Percentiles rank a stretch among this genome's conserved stretches.
These are phyloP conservation scores for Aspergillus sp. DNA, from an alignment of 2,329 filamentous ascomycete genomes.

Conservation along the genomic window DNA sequence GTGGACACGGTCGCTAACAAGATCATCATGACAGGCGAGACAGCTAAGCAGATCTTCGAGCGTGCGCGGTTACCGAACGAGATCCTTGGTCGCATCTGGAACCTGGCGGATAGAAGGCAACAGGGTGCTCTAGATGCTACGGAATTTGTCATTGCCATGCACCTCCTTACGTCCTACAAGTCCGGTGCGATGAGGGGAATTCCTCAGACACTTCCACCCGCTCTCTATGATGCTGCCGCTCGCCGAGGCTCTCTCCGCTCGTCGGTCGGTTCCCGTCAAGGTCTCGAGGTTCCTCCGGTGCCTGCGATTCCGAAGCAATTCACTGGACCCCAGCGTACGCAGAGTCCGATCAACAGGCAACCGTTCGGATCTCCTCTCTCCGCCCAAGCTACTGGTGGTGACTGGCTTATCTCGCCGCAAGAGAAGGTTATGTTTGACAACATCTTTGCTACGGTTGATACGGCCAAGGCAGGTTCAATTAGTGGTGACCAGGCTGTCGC, in stretches of 20 bases:
- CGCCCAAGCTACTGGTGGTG: constrained; percentile 59
- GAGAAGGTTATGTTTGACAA: constrained; percentile 89
- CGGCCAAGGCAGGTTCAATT: constrained; percentile 75
- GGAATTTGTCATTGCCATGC: constrained; percentile 98
- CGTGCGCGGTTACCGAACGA: constrained; percentile 89
- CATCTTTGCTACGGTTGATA: constrained; percentile 83
- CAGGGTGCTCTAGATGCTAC: constrained; percentile 81
- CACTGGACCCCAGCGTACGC: constrained; percentile 62
- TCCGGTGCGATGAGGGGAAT: constrained; percentile 76
- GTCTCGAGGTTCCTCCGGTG: constrained; percentile 55
- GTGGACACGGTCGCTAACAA: constrained; percentile 14
- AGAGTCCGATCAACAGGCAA: constrained; percentile 58
- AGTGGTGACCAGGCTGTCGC: constrained; percentile 91
- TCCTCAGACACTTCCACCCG: constrained; percentile 77
- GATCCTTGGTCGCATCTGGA: constrained; percentile 92
- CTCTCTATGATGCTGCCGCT: constrained; percentile 86
- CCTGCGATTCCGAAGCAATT: constrained; percentile 80
- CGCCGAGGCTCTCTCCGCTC: constrained; percentile 59
- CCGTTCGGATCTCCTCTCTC: constrained; percentile 55
- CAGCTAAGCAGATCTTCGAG: constrained; percentile 92
- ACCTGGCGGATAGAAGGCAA: constrained; percentile 89
- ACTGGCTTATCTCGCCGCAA: constrained; percentile 79
- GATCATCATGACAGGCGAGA: constrained; percentile 61
- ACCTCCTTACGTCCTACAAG: constrained; percentile 89
- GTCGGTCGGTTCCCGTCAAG: constrained; percentile 57